Evolutionary conservation across 192 early-diverging fungal genomes (phyloP).

Genomic region (Backusella morwellensis): DNA sequence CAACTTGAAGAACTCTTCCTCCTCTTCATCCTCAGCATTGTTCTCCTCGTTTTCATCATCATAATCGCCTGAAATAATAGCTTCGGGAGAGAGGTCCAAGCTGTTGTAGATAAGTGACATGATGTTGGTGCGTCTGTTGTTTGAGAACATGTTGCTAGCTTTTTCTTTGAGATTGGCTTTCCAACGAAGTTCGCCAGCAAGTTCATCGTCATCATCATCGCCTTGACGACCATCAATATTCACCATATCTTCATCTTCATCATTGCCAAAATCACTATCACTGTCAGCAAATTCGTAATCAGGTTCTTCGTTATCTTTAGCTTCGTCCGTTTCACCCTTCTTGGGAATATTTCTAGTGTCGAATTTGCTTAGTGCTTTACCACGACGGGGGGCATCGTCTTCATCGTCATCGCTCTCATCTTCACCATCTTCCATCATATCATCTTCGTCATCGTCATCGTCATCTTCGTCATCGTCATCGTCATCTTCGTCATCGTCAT

Average conservation of each 20-base stretch:
- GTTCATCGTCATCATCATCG: constrained; percentile 37
- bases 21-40: constrained; percentile 24
- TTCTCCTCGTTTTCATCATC: constrained; percentile 30
- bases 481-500: constrained; percentile 38
- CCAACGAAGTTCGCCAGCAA: constrained; percentile 61
- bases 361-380: constrained; percentile 32
- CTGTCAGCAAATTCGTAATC: constrained; percentile 65
- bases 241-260: constrained; percentile 35
- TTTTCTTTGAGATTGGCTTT: constrained; percentile 66
- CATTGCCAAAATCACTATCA: constrained; percentile 66
- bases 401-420: constrained; percentile 48
- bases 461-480: constrained; percentile 44
- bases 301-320: constrained; percentile 18
- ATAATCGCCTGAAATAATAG: constrained; percentile 42
- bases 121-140: constrained; percentile 69
- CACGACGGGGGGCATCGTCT: constrained; percentile 40
- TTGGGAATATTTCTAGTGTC: constrained; percentile 39
- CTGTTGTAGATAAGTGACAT: constrained; percentile 88
- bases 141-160: constrained; percentile 54
- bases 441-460: constrained; percentile 14
- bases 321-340: constrained; percentile 36
- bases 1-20: constrained; percentile 57
- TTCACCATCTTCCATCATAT: constrained; percentile 27
- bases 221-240: constrained; percentile 35
- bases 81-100: constrained; percentile 46